Percentiles rank a stretch among this genome's conserved stretches.
Evolutionary conservation across 306 rosid species (phyloP).

Genomic region (Rosa persica): DNA sequence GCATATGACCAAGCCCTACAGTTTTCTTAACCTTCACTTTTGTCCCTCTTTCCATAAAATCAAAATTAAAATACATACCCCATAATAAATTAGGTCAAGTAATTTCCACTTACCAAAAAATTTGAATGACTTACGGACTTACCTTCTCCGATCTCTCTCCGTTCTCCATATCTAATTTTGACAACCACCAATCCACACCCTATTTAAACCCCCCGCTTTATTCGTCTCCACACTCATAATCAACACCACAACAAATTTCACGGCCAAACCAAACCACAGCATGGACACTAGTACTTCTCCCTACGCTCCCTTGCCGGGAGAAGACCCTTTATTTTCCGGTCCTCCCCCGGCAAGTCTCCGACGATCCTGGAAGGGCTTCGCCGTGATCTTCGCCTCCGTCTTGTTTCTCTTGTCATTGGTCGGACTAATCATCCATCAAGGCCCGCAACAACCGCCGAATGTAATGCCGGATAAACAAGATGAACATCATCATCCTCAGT

Average conservation of each 20-base stretch:
- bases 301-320: constrained; percentile 42
- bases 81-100: background rate
- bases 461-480: background rate
- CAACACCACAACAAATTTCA: constrained; percentile 2
- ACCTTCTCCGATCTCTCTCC: background rate
- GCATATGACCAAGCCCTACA: too few species aligned
- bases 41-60: background rate
- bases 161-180: constrained; percentile 8
- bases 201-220: constrained; percentile 11
- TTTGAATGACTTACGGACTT: background rate
- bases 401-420: constrained; percentile 46
- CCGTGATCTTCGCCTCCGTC: constrained; percentile 24
- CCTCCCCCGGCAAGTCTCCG: background rate
- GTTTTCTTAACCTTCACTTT: background rate
- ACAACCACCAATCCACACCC: constrained; percentile 34
- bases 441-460: constrained; percentile 1
- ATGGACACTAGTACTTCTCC: constrained; percentile 30
- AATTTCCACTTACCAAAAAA: background rate
- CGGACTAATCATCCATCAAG: constrained; percentile 36
- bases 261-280: background rate
- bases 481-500: background rate
- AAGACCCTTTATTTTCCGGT: background rate
- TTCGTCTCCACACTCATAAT: background rate
- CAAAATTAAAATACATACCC: background rate
- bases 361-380: constrained; percentile 31